A percentile compares a stretch with the other conserved stretches of the same genome.
Conservation (phyloP, 441 rosid species). For the Dalechampia spathulata region DNA sequence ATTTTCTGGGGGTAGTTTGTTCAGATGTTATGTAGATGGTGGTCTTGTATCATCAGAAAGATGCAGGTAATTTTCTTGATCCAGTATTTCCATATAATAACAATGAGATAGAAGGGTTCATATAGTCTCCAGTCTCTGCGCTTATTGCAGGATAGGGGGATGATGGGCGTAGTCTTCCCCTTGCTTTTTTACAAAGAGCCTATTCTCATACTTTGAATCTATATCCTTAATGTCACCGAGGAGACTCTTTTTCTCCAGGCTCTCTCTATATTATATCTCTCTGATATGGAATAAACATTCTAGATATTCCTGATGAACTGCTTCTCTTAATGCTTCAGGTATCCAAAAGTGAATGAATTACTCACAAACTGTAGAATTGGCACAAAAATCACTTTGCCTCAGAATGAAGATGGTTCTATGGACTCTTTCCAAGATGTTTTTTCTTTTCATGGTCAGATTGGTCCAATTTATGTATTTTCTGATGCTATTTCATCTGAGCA, state of each 20-base stretch:
- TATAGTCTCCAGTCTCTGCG: too few species aligned
- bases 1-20: slow-evolving; percentile 93
- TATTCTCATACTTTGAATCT: too few species aligned
- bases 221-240: too few species aligned
- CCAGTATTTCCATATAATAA: slow-evolving; percentile 5
- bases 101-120: too few species aligned
- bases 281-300: slow-evolving; percentile 3
- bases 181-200: too few species aligned
- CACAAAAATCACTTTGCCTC: slow-evolving; percentile 49
- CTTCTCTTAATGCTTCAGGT: slow-evolving; percentile 43
- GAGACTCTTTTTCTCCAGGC: too few species aligned
- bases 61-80: slow-evolving; percentile 68
- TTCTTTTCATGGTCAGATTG: slow-evolving; percentile 94
- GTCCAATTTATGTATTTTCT: slow-evolving; percentile 85
- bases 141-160: too few species aligned
- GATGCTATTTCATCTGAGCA: slow-evolving; percentile 91
- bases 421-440: slow-evolving; percentile 44
- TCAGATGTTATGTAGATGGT: slow-evolving; percentile 89
- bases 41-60: slow-evolving; percentile 87
- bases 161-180: too few species aligned
- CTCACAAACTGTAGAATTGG: slow-evolving; percentile 83
- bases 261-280: too few species aligned
- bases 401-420: slow-evolving; percentile 39
- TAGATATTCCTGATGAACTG: not conserved
- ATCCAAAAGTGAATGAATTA: slow-evolving; percentile 82